Base-by-base conservation (phyloP, 2,329 filamentous ascomycete species). In the Trichoderma semiorbis region DNA sequence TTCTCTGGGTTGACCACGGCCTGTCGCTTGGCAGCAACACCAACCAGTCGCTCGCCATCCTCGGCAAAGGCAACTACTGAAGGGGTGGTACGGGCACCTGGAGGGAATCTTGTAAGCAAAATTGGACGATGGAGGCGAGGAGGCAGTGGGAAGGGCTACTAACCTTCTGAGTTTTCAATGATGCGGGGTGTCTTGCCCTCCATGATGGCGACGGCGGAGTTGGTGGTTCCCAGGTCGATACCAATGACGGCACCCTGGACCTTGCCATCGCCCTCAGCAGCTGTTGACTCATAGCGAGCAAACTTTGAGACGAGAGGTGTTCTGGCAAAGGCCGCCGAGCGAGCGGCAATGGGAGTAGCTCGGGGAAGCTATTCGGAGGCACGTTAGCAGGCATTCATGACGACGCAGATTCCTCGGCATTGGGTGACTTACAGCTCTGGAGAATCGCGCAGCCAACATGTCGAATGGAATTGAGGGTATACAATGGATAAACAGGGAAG, bases 1-100 rank as follows among this genome's bases (percentile, higher is more conserved):
- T 98, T 98, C 85, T 98, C 95, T 73, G 95, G 95, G 88, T 98
- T 98, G 80, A 98, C 95, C 78, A 98, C 95, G 75, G 95, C 95
- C 87, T 98, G 95, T 81, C 95, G 94, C 90, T 98, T 98, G 79
- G 95, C 95, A 74, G 95, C 94, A 77, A 98, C 94, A 92, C 95
- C 95, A 77, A 98, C 95, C 74, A 98, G 89, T 81, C 95, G 92
- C 89, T 98, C 95, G 76, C 95, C 95, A 82, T 97, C 94, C 86
- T 97, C 92, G 76, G 95, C 92, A 83, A 98, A 98, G 78, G 93
- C 96, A 75, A 98, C 95, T 72, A 98, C 94, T 72, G 95, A 98
- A 67, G 95, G 81, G 24, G 81, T 82, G 32, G 81, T 82, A 74
- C 81, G 81, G 73, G 81, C 81, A 80, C 80, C 79, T 80, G 60